Evolutionary conservation across 345 rosid species (phyloP), one percentile per base, ranked within the genome.

Genomic region (Salix viminalis): DNA sequence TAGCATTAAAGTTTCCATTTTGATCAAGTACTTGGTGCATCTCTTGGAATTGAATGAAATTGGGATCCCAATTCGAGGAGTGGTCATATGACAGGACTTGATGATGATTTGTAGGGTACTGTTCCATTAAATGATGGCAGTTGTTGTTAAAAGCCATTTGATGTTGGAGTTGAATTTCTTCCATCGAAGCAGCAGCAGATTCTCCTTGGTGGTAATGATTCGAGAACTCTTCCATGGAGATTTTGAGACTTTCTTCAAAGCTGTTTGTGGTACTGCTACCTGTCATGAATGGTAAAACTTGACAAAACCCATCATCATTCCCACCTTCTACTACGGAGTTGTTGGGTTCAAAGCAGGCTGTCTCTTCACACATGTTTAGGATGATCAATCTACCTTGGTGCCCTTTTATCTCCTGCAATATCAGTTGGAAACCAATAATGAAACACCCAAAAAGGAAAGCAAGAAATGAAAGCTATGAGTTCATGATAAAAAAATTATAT

Each of bases 301-400:
- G 76, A 48, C 69, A 78, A 37, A 81, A 71, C 0, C 74, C 88
- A 60, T 75, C 74, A 42, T 41, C 81, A 15, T 73, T 34, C 19
- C 71, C 76, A 72, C 66, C 82, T 60, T 81, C 90, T 37, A 81
- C 61, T 64, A 78, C 54, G 73, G 86, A 70, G 74, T 44, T 80
- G 74, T 62, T 80, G 70, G 87, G 81, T 61, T 86, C 90, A 83
- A 85, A 91, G 71, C 82, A 86, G 42, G 72, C 88, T 24, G 77
- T 77, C 69, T 85, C 87, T 44, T 80, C 87, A 70, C 81, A 85
- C 94, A 86, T 85, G 4, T 78, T 82, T 80, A 8, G 42, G 65
- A 13, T 21, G 52, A 21, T 62, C 75, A 21, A 19, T 42, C 58
- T 48, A 46, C 0, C 46, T 30, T 50, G n/a, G 58, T 18, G 21